Evolutionary conservation across 176 grass and related monocot genomes (phyloP), one percentile per base, ranked within the genome.

Genomic region (Triticum urartu): DNA sequence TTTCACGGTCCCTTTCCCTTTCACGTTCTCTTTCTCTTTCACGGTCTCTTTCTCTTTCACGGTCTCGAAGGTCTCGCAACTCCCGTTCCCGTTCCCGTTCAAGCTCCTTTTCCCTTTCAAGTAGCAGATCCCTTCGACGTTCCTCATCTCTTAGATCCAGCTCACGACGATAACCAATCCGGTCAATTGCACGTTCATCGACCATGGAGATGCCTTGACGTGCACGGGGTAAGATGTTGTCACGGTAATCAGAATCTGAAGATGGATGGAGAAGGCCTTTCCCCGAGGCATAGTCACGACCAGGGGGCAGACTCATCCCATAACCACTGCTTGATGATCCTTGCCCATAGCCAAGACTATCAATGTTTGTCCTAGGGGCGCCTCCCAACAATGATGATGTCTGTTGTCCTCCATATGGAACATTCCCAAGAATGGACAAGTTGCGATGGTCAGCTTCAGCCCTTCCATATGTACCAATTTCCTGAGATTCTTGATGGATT

Each of bases 71-170:
- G 61, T 87, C 81, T 61, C 76, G 81, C 17, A 91, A 61, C 47
- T 91, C 89, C 2, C 60, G 75, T 30, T 91, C 85, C 0, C 85
- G 80, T 11, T 90, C 89, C 67, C 89, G 54, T 36, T 87, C 89
- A 45, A 47, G 67, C 38, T 91, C 89, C n/a, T 87, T 91, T 0
- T 91, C 89, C 83, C 89, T 87, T 87, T 91, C 89, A 81, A 91
- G 14, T 9, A 96, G 38, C 45, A 92, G 50, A 45, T 91, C 94
- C 83, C 94, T 90, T 76, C 85, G 87, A 26, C 42, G 94, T 58
- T 99, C 94, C 81, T 94, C 92, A n/a, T 99, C 97, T 82, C 97
- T 99, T 81, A 95, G 43, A 47, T 96, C 97, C 79, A 95, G 12
- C 76, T 95, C 94, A 86, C 84, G 91, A 35, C 78, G 94, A 85